Conservation (phyloP, 441 rosid species). For the Pelargonium fulgidum region DNA sequence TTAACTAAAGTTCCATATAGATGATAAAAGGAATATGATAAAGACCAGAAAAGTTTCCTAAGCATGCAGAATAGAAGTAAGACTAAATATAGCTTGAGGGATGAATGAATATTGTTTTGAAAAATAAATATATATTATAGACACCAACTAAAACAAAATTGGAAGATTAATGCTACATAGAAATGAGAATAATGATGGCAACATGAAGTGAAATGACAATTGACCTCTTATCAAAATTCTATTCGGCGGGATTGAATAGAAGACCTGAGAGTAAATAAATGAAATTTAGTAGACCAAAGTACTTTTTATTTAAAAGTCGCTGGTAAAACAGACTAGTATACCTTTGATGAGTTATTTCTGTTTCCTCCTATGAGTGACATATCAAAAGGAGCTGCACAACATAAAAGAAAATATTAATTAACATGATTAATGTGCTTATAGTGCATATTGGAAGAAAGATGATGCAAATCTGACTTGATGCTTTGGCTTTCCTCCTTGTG, state of each 20-base stretch:
- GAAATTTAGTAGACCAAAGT: neutral
- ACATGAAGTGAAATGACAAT: no score
- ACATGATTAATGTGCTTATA: neutral
- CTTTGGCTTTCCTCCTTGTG: constrained; percentile 48
- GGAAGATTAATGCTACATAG: no score
- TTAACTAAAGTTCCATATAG: no score
- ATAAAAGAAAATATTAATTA: constrained; percentile 7
- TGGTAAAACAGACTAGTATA: constrained; percentile 24
- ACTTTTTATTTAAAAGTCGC: neutral
- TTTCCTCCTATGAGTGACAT: constrained; percentile 41
- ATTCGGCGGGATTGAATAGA: neutral
- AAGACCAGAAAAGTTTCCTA: no score
- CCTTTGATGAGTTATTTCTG: constrained; percentile 49
- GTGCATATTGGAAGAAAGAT: constrained; percentile 12
- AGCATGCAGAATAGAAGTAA: no score
- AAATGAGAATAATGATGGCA: no score
- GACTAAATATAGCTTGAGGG: no score
- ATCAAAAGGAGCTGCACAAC: constrained; percentile 47
- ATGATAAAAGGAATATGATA: no score
- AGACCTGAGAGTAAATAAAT: constrained; percentile 8
- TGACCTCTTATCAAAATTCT: no score
- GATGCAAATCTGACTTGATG: constrained; percentile 44
- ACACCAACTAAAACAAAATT: no score
- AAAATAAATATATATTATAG: no score
- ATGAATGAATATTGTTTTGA: no score